Percentiles rank a stretch among this genome's conserved stretches.
phyloP scores from a whole-genome alignment of 306 rosid species.

The Fragaria iinumae region DNA sequence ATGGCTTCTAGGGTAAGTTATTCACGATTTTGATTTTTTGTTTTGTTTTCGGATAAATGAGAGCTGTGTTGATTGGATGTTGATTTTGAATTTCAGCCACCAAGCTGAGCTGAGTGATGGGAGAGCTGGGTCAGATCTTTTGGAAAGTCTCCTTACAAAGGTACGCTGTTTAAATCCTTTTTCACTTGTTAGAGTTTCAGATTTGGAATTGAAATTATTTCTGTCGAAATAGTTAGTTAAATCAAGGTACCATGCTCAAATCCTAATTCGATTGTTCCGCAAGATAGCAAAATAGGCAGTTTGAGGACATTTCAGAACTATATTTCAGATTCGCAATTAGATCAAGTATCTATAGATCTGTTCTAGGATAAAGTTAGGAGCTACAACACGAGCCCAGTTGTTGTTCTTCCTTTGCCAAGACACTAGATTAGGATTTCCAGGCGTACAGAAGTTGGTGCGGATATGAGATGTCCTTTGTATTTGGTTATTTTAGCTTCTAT shows the following conservation, averaged over 20 bases:
- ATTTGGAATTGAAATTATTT: background rate
- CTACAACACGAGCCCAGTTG: background rate
- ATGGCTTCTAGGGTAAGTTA: constrained; percentile 61
- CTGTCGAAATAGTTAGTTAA: background rate
- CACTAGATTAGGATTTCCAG: background rate
- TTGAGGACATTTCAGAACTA: background rate
- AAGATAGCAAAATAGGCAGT: background rate
- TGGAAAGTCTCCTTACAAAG: constrained; percentile 73
- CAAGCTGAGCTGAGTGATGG: constrained; percentile 65
- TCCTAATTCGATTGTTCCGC: background rate
- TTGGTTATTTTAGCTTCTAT: background rate
- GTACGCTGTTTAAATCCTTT: constrained; percentile 24
- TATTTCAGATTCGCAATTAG: background rate
- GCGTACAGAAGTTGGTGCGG: background rate
- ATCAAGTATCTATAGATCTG: background rate
- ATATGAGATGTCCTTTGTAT: background rate
- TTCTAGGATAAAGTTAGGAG: background rate
- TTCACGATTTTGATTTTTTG: background rate
- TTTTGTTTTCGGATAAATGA: no score
- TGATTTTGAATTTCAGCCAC: constrained; percentile 47
- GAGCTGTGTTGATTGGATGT: background rate
- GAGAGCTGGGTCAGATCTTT: constrained; percentile 48
- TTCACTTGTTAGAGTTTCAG: background rate
- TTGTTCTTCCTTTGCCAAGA: background rate
- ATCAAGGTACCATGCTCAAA: background rate